phyloP scores from a whole-genome alignment of 148 eudicot genomes.

The Camellia sinensis region DNA sequence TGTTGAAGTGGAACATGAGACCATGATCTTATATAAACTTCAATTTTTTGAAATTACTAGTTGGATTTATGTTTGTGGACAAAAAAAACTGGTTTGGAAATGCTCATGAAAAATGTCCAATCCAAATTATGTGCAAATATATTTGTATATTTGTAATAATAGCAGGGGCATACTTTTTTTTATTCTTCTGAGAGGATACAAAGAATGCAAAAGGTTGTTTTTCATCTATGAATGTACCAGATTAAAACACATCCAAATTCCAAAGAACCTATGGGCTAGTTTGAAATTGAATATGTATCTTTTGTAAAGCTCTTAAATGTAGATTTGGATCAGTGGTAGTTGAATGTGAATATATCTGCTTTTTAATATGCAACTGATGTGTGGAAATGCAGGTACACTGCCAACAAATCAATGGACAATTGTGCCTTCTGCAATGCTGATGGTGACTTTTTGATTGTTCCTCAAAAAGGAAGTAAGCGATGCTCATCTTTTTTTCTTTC shows the following conservation, averaged over 20 bases:
- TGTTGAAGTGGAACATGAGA: background rate
- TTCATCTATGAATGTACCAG: background rate
- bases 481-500: background rate
- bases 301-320: slow-evolving; percentile 8
- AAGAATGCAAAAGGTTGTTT: background rate
- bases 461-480: slow-evolving; percentile 87
- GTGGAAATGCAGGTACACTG: slow-evolving; percentile 59
- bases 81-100: background rate
- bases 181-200: background rate
- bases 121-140: no score
- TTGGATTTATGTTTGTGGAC: background rate
- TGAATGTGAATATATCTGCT: background rate
- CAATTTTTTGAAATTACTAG: background rate
- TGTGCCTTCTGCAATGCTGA: slow-evolving; percentile 96
- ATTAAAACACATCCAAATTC: background rate
- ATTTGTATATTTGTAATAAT: background rate
- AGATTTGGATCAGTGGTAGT: slow-evolving; percentile 1
- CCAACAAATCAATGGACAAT: slow-evolving; percentile 88
- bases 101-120: no score
- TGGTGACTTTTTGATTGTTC: slow-evolving; percentile 96
- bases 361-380: slow-evolving; percentile 10
- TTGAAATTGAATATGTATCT: background rate
- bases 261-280: background rate
- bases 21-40: background rate
- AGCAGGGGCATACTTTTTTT: background rate